These are phyloP conservation scores for Aspergillus caelatus DNA, from an alignment of 2,329 filamentous ascomycete species.

Conservation along the genomic window DNA sequence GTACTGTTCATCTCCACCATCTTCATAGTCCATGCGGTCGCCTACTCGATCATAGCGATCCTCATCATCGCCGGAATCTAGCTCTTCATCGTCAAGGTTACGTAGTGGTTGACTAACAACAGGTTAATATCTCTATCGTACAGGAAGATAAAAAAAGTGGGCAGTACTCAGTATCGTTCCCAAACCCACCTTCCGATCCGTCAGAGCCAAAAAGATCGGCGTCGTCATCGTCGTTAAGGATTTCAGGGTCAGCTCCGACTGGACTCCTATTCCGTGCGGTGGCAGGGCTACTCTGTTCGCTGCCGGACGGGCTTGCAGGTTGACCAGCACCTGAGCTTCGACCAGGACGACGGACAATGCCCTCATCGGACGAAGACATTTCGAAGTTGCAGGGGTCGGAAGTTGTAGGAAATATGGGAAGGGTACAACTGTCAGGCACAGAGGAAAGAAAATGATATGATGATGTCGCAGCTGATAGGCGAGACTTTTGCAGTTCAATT, in stretches of 20 bases:
- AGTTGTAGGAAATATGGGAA: background rate
- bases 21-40: slow-evolving; percentile 49
- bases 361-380: slow-evolving; percentile 45
- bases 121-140: slow-evolving; percentile 18
- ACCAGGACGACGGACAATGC: slow-evolving; percentile 39
- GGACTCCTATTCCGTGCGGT: slow-evolving; percentile 25
- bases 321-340: slow-evolving; percentile 28
- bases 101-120: slow-evolving; percentile 39
- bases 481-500: background rate
- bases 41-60: slow-evolving; percentile 56
- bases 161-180: slow-evolving; percentile 36
- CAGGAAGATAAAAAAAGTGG: background rate
- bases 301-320: slow-evolving; percentile 24
- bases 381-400: slow-evolving; percentile 1
- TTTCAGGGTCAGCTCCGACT: slow-evolving; percentile 31
- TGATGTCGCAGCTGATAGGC: background rate
- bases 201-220: slow-evolving; percentile 52
- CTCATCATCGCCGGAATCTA: slow-evolving; percentile 66
- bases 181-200: slow-evolving; percentile 45
- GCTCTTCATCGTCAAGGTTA: slow-evolving; percentile 62
- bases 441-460: background rate
- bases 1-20: slow-evolving; percentile 43
- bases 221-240: slow-evolving; percentile 40
- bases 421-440: background rate
- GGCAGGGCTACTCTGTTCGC: slow-evolving; percentile 25